Conservation (phyloP, 1,284 basidiomycete species). For the Caloboletus firmus region DNA sequence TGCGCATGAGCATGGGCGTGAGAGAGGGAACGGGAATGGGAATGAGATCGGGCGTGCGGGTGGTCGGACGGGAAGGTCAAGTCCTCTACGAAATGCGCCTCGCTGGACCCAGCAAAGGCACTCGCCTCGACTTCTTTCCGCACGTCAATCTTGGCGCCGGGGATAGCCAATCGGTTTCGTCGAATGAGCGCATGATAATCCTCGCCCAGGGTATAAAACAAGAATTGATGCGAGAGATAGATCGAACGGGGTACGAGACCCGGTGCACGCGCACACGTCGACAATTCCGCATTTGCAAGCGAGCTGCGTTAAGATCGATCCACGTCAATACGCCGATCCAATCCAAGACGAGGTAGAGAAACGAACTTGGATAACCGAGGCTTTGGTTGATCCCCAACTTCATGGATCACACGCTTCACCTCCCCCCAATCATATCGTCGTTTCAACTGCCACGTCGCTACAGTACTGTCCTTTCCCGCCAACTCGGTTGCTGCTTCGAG, state of each 20-base stretch:
- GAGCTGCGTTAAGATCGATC: constrained; percentile 43
- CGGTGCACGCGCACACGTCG: constrained; percentile 61
- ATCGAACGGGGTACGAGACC: constrained; percentile 67
- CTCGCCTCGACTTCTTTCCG: constrained; percentile 70
- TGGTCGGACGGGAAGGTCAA: constrained; percentile 38
- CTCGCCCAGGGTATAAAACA: constrained; percentile 71
- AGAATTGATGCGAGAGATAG: constrained; percentile 80
- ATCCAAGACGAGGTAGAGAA: background rate
- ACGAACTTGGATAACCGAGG: constrained; percentile 22
- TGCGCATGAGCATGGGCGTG: background rate
- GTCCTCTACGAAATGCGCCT: constrained; percentile 55
- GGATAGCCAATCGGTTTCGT: constrained; percentile 61
- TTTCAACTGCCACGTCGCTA: constrained; percentile 69
- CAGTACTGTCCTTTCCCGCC: constrained; percentile 48
- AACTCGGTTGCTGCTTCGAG: constrained; percentile 46
- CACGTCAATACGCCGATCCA: background rate
- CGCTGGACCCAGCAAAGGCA: constrained; percentile 44
- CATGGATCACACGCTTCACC: constrained; percentile 43
- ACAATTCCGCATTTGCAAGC: constrained; percentile 77
- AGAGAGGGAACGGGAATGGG: constrained; percentile 4
- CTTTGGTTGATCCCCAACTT: constrained; percentile 12
- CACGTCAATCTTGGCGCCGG: constrained; percentile 63
- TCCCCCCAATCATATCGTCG: constrained; percentile 55
- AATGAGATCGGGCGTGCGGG: constrained; percentile 29
- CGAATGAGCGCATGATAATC: constrained; percentile 80